Conservation (phyloP, 2,329 filamentous ascomycete species). For the Nemania abortiva region DNA sequence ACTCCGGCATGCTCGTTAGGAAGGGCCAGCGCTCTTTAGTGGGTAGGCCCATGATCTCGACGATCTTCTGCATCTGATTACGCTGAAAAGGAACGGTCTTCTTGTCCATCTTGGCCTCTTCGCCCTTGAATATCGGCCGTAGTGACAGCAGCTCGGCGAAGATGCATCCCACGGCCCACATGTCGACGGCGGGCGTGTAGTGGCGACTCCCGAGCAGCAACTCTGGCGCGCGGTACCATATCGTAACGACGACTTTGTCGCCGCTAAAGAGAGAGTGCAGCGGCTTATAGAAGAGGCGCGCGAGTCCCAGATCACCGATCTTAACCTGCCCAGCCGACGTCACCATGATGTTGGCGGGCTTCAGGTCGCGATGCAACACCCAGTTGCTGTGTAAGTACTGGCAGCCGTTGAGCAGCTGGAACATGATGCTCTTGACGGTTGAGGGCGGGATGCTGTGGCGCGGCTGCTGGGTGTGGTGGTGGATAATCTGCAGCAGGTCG, state of each 20-base stretch:
- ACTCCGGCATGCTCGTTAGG: constrained; percentile 88
- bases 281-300: constrained; percentile 93
- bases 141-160: constrained; percentile 93
- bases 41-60: constrained; percentile 93
- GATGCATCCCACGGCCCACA: constrained; percentile 98
- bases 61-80: constrained; percentile 99
- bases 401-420: constrained; percentile 93
- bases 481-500: constrained; percentile 96
- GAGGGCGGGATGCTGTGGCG: constrained; percentile 88
- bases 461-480: constrained; percentile 92
- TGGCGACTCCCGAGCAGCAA: constrained; percentile 92
- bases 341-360: constrained; percentile 99
- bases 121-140: constrained; percentile 96
- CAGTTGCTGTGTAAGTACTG: constrained; percentile 96
- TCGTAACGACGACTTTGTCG: constrained; percentile 98
- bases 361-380: constrained; percentile 96
- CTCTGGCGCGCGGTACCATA: constrained; percentile 98
- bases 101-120: constrained; percentile 99
- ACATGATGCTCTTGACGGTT: constrained; percentile 94
- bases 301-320: constrained; percentile 93
- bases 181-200: constrained; percentile 95
- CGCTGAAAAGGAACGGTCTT: constrained; percentile 97
- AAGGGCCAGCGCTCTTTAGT: constrained; percentile 91
- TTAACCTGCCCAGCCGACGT: constrained; percentile 90
- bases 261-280: constrained; percentile 91